Percentiles rank a stretch among this genome's conserved stretches.
These are phyloP conservation scores for Nicotiana undulata DNA, from an alignment of 257 asterid species.

Conservation along the genomic window DNA sequence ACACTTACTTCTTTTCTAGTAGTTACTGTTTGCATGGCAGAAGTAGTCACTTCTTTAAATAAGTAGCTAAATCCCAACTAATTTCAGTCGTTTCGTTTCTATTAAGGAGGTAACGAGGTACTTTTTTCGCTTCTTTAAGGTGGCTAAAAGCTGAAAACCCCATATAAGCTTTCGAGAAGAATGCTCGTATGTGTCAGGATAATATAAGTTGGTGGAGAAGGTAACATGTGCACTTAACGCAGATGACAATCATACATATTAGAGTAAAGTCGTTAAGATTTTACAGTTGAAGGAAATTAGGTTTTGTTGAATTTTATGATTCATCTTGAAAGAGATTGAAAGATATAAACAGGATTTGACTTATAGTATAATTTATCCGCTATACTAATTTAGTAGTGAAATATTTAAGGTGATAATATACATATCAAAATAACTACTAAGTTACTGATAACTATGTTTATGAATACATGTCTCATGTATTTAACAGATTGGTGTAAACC, in stretches of 20 bases:
- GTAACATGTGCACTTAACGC: neutral
- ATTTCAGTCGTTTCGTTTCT: neutral
- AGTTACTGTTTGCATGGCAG: neutral
- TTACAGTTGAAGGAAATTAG: neutral
- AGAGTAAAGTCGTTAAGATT: too few relatives aligned
- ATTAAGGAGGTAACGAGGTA: neutral
- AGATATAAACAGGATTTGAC: too few relatives aligned
- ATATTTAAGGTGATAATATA: too few relatives aligned
- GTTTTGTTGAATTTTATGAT: neutral
- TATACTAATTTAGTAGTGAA: too few relatives aligned
- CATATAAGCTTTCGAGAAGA: too few relatives aligned
- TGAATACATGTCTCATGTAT: too few relatives aligned
- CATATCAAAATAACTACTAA: too few relatives aligned
- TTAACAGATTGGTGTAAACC: too few relatives aligned
- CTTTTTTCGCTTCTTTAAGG: neutral
- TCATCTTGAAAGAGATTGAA: neutral
- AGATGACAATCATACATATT: neutral
- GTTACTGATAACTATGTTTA: too few relatives aligned
- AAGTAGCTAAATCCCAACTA: neutral
- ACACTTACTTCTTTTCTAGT: neutral
- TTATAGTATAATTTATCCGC: too few relatives aligned
- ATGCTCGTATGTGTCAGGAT: neutral
- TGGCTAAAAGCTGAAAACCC: neutral
- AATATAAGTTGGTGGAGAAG: neutral
- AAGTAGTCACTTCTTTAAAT: neutral